Evolutionary conservation across 352 stramenopile species (phyloP), one percentile per base, ranked within the genome.

Genomic region (Phytopythium vexans): DNA sequence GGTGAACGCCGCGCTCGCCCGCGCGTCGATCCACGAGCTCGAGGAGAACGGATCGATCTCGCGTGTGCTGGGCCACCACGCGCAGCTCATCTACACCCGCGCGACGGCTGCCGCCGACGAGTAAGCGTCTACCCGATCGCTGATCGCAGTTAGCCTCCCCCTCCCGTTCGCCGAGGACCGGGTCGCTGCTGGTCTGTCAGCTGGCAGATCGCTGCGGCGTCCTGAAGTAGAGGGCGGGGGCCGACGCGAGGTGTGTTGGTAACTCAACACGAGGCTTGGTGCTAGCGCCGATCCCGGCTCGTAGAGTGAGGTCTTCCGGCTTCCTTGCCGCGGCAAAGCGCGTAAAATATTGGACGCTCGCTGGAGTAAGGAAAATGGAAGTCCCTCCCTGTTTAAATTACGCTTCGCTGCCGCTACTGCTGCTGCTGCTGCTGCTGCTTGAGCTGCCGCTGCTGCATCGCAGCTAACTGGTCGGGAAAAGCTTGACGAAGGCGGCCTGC

Each of bases 11-110:
- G 96, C 97, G 56, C 87, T 99, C 46, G 97, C 97, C 49, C 91
- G 97, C 59, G 90, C 92, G 61, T 97, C 97, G 58, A 97, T 99
- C 70, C 89, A 83, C 53, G 88, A 99, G 71, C 84, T 99, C 37
- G 90, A 97, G 63, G 85, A 97, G 67, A 96, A 98, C 68, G 97
- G 97, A 45, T 85, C 92, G 53, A 99, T 99, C 84, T 85, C 86
- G 52, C 75, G 86, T 63, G 95, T 99, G 50, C 81, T 97, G 50
- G 75, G 96, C 54, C 97, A 98, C 81, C 82, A 97, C 85, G 77
- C 92, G 53, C 96, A 99, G 89, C 82, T 96, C 71, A 99, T 99
- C 88, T 99, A 98, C 91, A 99, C 97, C 62, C 91, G 97, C 68
- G 90, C 94, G 56, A 88, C 82, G 40, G 76, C 77, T 60, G 84